Evolutionary conservation across 768 basidiomycete species (phyloP).

Genomic region (Inosperma sp.): DNA sequence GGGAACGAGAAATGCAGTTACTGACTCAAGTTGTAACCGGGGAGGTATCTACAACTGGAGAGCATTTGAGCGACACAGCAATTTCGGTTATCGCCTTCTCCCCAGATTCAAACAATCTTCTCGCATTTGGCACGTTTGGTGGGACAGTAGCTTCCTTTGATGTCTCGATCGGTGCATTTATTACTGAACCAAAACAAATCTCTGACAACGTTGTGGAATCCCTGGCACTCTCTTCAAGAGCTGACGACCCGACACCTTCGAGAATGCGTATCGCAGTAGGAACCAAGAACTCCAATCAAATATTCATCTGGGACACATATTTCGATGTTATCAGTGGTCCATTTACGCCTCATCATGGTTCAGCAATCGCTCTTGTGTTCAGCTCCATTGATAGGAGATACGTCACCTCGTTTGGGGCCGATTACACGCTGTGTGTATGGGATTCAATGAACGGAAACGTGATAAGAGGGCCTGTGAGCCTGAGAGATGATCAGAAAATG

Average conservation of each 20-base stretch:
- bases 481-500: neutral
- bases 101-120: neutral
- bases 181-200: neutral
- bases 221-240: neutral
- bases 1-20: no score
- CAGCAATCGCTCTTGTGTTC: neutral
- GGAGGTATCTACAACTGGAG: neutral
- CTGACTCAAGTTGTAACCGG: constrained; percentile 4
- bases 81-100: constrained; percentile 6
- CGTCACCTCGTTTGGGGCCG: neutral
- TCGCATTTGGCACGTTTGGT: constrained; percentile 1
- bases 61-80: neutral
- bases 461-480: neutral
- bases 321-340: neutral
- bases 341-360: neutral
- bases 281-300: no score
- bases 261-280: neutral
- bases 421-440: neutral
- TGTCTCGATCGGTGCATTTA: neutral
- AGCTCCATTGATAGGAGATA: neutral
- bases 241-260: neutral
- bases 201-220: neutral
- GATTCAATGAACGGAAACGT: neutral
- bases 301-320: neutral
- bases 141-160: constrained; percentile 4